Percentiles rank a stretch among this genome's conserved stretches.
Conservation (phyloP, 2,329 filamentous ascomycete genomes). For the Cladophialophora bantiana region DNA sequence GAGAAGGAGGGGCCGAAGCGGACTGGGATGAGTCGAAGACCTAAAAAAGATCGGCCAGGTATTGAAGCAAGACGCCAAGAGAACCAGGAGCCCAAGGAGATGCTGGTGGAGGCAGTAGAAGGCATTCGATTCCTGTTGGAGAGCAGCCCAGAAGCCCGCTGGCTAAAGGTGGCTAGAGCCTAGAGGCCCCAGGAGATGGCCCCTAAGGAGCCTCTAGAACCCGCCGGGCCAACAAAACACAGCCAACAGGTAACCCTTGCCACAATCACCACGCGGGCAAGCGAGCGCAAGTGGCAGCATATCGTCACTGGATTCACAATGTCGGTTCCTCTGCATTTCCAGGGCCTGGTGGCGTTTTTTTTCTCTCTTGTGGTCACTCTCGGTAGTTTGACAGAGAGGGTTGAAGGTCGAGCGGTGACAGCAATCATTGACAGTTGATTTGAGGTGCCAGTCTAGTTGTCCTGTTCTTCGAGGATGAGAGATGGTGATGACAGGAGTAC, state of each 20-base stretch:
- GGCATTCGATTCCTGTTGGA: conserved; percentile 1
- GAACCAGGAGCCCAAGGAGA: neutral
- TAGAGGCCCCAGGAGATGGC: neutral
- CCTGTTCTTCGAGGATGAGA: neutral
- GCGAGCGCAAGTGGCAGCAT: conserved; percentile 19
- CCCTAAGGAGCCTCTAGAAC: neutral
- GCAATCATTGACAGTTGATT: conserved; percentile 16
- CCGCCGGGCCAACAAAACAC: neutral
- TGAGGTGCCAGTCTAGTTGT: conserved; percentile 10
- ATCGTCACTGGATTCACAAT: conserved; percentile 10
- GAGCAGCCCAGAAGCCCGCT: conserved; percentile 1
- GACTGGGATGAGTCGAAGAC: conserved; percentile 19
- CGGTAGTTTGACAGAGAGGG: too few relatives aligned
- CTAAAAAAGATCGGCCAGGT: neutral
- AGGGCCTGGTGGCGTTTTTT: conserved; percentile 1
- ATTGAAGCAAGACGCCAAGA: conserved; percentile 16
- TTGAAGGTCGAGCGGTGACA: too few relatives aligned
- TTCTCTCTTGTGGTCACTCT: neutral
- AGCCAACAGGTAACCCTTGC: conserved; percentile 22
- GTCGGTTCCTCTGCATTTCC: neutral
- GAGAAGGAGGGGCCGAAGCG: conserved; percentile 5
- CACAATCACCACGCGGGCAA: conserved; percentile 28
- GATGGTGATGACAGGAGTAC: neutral
- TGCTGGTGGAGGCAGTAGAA: conserved; percentile 16
- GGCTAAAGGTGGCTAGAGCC: neutral